A percentile compares a stretch with the other conserved stretches of the same genome.
These are phyloP conservation scores for Cyclotella choctawhatcheeana DNA, from an alignment of 108 stramenopile genomes.

Conservation along the genomic window DNA sequence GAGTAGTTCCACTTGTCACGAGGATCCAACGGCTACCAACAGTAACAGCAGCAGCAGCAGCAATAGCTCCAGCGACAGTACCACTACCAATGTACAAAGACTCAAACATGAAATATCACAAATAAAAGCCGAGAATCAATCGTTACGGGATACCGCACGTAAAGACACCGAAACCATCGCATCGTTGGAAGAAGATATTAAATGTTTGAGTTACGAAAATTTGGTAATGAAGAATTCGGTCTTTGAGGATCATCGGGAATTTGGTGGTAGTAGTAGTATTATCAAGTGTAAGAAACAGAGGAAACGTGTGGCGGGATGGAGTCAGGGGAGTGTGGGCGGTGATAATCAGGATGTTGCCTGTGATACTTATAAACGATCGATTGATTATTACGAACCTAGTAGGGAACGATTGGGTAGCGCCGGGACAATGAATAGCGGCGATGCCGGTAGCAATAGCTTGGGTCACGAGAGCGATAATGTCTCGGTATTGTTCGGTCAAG, in stretches of 20 bases:
- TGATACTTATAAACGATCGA: too few species aligned
- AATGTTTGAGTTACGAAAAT: conserved; percentile 2
- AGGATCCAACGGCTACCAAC: background rate
- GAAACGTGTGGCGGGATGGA: too few species aligned
- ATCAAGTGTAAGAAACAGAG: too few species aligned
- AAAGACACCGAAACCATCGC: conserved; percentile 5
- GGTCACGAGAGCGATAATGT: conserved; percentile 21
- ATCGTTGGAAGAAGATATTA: conserved; percentile 20
- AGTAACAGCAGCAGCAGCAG: background rate
- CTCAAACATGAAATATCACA: conserved; percentile 15
- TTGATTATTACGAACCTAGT: too few species aligned
- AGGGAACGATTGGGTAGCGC: conserved; percentile 14
- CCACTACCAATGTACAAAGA: conserved; percentile 1
- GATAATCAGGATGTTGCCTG: too few species aligned
- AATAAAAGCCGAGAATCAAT: conserved; percentile 26
- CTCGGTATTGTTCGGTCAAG: conserved; percentile 36
- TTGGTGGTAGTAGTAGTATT: too few species aligned
- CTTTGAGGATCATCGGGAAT: conserved; percentile 4
- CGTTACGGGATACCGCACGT: conserved; percentile 2
- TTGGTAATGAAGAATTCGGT: background rate
- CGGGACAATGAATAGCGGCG: background rate
- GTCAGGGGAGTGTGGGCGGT: too few species aligned
- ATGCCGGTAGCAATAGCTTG: background rate
- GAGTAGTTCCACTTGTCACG: too few species aligned
- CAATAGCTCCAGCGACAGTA: background rate